Base-by-base conservation (phyloP, 1,139 yeast genomes). In the Fermentozyma sake region DNA sequence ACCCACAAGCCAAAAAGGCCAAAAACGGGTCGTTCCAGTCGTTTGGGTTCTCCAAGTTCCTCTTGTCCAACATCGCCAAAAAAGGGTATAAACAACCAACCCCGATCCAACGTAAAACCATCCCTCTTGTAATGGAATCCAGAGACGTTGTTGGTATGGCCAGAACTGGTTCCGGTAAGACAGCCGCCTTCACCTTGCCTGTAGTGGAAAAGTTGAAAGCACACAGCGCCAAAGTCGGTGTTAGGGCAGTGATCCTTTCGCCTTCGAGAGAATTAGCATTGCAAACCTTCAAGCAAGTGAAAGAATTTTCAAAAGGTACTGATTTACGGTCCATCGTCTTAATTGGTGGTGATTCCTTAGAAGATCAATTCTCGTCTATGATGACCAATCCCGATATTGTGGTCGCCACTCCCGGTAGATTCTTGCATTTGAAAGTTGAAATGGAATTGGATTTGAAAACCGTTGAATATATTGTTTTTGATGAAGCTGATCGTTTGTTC, bases 61-160 rank as follows among this genome's bases (percentile, higher is more conserved):
- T 89, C 9, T 55, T 87, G 31, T 58, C 67, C 21, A 91, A 87
- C 45, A 82, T 93, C 32, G 55, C 76, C 31, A 79, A 77, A 39
- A 89, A 86, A 50, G 99, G 99, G 0, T 93, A 78, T 61, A 81
- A 78, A 44, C 94, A 84, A 42, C 98, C 99, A 7, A 93, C 99
- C 0, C 98, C 99, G 2, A 93, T 93, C 52, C 99, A 93, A 59
- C 71, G 98, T 38, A 89, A 89, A 51, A 80, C 98, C 3, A 85
- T 93, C 33, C 98, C 98, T 1, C 66, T 87, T 33, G 79, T 91
- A 32, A 64, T 91, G 63, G 89, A 84, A 33, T 81, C 77, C 34
- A 70, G 95, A 48, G 98, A 93, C 59, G 95, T 93, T 18, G 98
- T 93, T 12, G 99, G 97, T 48, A 93, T 93, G 96, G 99, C 99